phyloP scores from a whole-genome alignment of 352 stramenopile genomes.

The Phytophthora citricola region DNA sequence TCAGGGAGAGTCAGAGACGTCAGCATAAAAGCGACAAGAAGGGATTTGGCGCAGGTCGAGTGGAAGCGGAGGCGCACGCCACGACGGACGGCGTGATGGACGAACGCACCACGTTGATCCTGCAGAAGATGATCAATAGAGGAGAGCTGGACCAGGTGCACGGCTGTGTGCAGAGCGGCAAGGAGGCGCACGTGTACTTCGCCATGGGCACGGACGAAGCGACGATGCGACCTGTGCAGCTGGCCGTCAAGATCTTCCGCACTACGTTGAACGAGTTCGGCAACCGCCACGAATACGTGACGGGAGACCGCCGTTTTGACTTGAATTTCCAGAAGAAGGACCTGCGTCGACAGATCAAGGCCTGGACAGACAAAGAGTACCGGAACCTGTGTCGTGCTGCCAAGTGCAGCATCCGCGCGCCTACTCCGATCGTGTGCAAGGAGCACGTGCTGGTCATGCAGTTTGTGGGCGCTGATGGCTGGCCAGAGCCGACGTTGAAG shows the following conservation, averaged over 20 bases:
- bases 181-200: conserved; percentile 86
- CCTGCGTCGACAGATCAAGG: conserved; percentile 68
- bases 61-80: conserved; percentile 58
- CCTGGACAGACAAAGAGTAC: conserved; percentile 82
- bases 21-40: conserved; percentile 70
- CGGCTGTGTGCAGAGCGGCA: conserved; percentile 80
- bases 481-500: conserved; percentile 73
- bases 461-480: conserved; percentile 66
- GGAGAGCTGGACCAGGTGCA: conserved; percentile 76
- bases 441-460: conserved; percentile 80
- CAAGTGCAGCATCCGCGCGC: conserved; percentile 55
- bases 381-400: conserved; percentile 63
- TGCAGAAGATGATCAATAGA: conserved; percentile 80
- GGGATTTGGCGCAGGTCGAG: conserved; percentile 48
- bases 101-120: conserved; percentile 66
- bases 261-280: conserved; percentile 85
- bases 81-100: conserved; percentile 85
- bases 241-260: conserved; percentile 85
- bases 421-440: conserved; percentile 55
- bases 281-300: conserved; percentile 87
- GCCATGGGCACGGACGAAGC: conserved; percentile 60
- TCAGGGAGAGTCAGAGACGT: conserved; percentile 59
- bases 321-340: conserved; percentile 80
- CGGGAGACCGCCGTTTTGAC: conserved; percentile 79
- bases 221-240: conserved; percentile 45